Base-by-base conservation (phyloP, 768 basidiomycete species). In the Hydnomerulius pinastri region DNA sequence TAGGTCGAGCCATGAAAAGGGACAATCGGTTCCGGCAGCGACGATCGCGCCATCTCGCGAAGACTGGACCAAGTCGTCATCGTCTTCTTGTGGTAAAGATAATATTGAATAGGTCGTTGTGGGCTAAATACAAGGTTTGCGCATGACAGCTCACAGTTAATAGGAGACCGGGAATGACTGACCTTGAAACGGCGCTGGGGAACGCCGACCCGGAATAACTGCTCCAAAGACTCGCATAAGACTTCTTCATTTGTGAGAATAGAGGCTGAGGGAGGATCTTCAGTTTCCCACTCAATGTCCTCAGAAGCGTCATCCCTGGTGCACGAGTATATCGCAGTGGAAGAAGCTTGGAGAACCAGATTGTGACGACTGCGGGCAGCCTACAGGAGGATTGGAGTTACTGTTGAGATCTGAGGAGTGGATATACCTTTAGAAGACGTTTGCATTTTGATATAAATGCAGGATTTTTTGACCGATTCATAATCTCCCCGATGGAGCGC, bases 161-260 rank as follows among this genome's bases (percentile, higher is more conserved):
- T 45, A 44, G 23, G n/a, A 28, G 18, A 53, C 10, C 37, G 44
- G 42, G 51, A 47, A 23, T 23, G 35, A 63, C 64, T 51, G 54
- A 80, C 82, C 78, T 79, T 80, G 64, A 80, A 78, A 38, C 57
- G 70, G 12, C 70, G 69, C 9, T 70, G 71, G 36, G 72, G 70
- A 57, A 78, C 63, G 9, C 73, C 71, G 43, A 57, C 50, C 46
- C 72, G 69, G 54, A 76, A 81, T 23, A 79, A 56, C 36, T 67
- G 66, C 49, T 79, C 76, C 67, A 83, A 60, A 17, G 72, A 66
- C 35, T 74, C 60, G 53, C 59, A 69, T 33, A 83, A 57, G 17
- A 68, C 68, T 30, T 68, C 66, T 57, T 75, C 69, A 18, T 71
- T 67, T 37, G 59, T 68, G 47, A 73, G 57, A 41, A 40, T 42